A percentile compares a stretch with the other conserved stretches of the same genome.
Conservation (phyloP, 2,329 filamentous ascomycete genomes). For the Acephala macrosclerotiorum region DNA sequence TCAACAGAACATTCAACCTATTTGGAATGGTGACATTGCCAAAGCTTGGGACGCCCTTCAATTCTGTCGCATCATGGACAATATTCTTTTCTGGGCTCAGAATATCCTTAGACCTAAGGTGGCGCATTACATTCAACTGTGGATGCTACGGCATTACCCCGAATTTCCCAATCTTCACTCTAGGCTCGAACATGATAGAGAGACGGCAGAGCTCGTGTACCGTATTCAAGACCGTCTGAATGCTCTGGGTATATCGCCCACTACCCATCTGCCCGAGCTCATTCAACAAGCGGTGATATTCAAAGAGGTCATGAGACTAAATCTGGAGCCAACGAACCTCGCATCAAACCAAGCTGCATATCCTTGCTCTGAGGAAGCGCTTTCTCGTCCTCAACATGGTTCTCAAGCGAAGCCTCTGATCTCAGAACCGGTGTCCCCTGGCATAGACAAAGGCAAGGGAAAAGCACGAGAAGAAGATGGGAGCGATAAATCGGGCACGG, state of each 20-base stretch:
- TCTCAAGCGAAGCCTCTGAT: background rate
- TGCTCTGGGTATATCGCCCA: conserved; percentile 8
- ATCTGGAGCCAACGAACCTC: background rate
- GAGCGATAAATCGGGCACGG: background rate
- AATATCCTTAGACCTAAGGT: conserved; percentile 21
- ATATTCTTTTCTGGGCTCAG: conserved; percentile 23
- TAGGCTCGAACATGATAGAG: conserved; percentile 13
- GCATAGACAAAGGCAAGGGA: background rate
- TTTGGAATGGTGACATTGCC: conserved; percentile 21
- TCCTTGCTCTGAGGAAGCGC: background rate
- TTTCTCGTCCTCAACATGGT: background rate
- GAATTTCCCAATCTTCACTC: conserved; percentile 12
- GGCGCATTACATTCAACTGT: conserved; percentile 21
- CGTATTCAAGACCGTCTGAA: conserved; percentile 20
- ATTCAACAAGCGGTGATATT: conserved; percentile 19
- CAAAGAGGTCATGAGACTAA: conserved; percentile 16
- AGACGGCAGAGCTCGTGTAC: conserved; percentile 15
- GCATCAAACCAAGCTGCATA: background rate
- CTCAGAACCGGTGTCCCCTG: background rate
- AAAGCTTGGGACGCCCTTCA: conserved; percentile 28
- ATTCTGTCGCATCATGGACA: conserved; percentile 27
- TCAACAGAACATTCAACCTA: conserved; percentile 16
- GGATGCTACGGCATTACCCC: conserved; percentile 12
- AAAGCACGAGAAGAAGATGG: background rate
- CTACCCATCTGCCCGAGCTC: background rate